These are phyloP conservation scores for Backusella parvicylindrica DNA, from an alignment of 192 early-diverging fungal genomes.

Conservation along the genomic window DNA sequence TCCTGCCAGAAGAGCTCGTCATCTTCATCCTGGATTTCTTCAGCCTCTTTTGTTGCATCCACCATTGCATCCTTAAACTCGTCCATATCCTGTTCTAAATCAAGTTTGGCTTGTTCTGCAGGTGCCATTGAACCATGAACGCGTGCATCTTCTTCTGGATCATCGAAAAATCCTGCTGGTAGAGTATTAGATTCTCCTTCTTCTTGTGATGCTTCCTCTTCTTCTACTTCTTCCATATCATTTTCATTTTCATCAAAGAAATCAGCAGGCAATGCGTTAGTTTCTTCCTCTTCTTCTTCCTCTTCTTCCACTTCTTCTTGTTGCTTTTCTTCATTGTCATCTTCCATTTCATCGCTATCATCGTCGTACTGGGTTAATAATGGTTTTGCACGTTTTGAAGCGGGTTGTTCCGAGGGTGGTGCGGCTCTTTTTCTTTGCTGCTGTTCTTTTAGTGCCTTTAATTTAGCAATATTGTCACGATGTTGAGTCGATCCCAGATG, in stretches of 20 bases:
- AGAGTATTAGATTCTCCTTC: constrained; percentile 2
- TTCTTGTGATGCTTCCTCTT: not conserved
- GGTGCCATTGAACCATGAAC: constrained; percentile 26
- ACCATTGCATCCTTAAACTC: constrained; percentile 27
- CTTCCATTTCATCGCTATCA: constrained; percentile 20
- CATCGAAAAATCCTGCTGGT: constrained; percentile 56
- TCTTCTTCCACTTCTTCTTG: constrained; percentile 7
- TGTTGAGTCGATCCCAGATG: constrained; percentile 43
- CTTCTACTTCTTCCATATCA: constrained; percentile 6
- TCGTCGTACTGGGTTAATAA: constrained; percentile 30
- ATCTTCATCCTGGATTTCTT: constrained; percentile 31
- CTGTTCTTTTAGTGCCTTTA: constrained; percentile 42
- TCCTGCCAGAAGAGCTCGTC: constrained; percentile 32
- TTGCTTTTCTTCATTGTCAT: not conserved
- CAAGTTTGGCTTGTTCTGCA: constrained; percentile 13
- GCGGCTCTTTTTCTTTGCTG: constrained; percentile 29
- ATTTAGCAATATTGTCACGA: constrained; percentile 41
- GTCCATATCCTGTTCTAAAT: constrained; percentile 31
- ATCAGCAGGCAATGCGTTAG: constrained; percentile 37
- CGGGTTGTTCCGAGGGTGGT: constrained; percentile 9
- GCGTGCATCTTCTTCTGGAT: constrained; percentile 44
- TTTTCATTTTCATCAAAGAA: constrained; percentile 38
- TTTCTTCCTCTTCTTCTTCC: constrained; percentile 18
- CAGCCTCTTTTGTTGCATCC: constrained; percentile 12
- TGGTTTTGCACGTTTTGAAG: constrained; percentile 30